A percentile compares a stretch with the other conserved stretches of the same genome.
These are phyloP conservation scores for Cyberlindnera nakhonratchasimensis DNA, from an alignment of 805 yeast species.

Conservation along the genomic window DNA sequence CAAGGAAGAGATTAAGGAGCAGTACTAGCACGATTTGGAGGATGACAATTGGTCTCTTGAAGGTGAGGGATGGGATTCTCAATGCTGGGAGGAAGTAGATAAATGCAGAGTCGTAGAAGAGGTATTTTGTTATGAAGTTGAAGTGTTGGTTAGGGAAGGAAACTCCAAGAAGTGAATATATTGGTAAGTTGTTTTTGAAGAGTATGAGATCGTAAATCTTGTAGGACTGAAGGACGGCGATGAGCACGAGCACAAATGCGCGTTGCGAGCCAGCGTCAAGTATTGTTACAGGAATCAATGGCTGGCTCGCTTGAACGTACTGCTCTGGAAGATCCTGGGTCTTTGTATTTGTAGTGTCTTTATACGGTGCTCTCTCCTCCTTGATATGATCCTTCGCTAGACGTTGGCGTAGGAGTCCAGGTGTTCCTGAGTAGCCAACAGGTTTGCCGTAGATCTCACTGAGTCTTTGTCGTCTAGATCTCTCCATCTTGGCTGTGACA, in stretches of 20 bases:
- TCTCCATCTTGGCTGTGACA: constrained; percentile 25
- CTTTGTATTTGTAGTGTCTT: background rate
- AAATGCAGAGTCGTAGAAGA: constrained; percentile 67
- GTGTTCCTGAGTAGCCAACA: constrained; percentile 14
- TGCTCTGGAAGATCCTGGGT: constrained; percentile 5
- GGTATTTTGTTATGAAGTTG: constrained; percentile 66
- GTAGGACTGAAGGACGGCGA: constrained; percentile 78
- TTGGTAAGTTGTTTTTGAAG: constrained; percentile 44
- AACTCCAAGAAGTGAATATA: constrained; percentile 31
- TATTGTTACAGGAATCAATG: constrained; percentile 60
- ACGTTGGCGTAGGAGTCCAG: constrained; percentile 17
- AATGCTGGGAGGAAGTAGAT: constrained; percentile 69
- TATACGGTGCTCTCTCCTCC: constrained; percentile 3
- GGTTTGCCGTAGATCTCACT: constrained; percentile 27
- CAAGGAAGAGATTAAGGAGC: constrained; percentile 50
- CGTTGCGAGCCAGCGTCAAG: constrained; percentile 79
- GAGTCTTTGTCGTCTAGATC: constrained; percentile 30
- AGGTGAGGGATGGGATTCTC: constrained; percentile 71
- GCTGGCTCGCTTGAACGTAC: constrained; percentile 5
- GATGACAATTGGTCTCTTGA: constrained; percentile 53
- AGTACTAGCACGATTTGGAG: constrained; percentile 45
- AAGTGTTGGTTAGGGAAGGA: constrained; percentile 45
- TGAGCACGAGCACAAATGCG: constrained; percentile 58
- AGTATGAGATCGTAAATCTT: constrained; percentile 70
- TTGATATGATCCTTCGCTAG: constrained; percentile 17